phyloP scores from a whole-genome alignment of 352 stramenopile species.

The Phytophthora syringae region DNA sequence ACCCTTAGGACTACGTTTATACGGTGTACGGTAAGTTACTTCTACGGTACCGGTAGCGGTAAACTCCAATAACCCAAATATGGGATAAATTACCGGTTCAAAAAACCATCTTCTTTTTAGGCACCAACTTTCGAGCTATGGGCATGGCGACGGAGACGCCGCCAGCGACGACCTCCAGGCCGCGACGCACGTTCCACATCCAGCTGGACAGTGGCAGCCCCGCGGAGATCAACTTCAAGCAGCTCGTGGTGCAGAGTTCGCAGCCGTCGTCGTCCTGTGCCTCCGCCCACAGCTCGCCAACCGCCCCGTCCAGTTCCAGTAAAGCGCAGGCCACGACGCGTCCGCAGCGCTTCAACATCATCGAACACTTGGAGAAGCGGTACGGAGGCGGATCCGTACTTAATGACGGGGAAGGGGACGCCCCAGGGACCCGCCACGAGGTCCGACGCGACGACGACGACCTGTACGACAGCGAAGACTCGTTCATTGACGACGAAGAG shows the following conservation, averaged over 20 bases:
- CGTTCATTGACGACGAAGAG: conserved; percentile 87
- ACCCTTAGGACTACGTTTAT: too few relatives aligned
- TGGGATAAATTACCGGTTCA: too few relatives aligned
- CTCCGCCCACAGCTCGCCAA: background rate
- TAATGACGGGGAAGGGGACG: conserved; percentile 38
- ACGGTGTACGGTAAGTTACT: too few relatives aligned
- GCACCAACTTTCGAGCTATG: too few relatives aligned
- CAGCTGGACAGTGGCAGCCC: conserved; percentile 47
- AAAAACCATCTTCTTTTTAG: too few relatives aligned
- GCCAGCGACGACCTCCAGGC: conserved; percentile 21
- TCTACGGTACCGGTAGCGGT: too few relatives aligned
- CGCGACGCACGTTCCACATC: conserved; percentile 58
- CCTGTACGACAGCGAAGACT: conserved; percentile 90
- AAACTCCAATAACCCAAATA: too few relatives aligned
- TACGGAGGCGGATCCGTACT: conserved; percentile 78
- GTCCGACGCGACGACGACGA: conserved; percentile 79
- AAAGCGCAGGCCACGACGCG: background rate
- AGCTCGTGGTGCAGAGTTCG: conserved; percentile 46
- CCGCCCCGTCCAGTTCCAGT: background rate
- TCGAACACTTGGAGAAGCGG: conserved; percentile 86
- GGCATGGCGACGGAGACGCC: conserved; percentile 6
- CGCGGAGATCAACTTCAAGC: conserved; percentile 80
- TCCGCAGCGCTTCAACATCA: conserved; percentile 83
- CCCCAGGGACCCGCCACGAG: conserved; percentile 26
- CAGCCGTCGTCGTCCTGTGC: background rate